phyloP scores from a whole-genome alignment of 2,329 filamentous ascomycete genomes.

The Chrysosphaeria jannelii region DNA sequence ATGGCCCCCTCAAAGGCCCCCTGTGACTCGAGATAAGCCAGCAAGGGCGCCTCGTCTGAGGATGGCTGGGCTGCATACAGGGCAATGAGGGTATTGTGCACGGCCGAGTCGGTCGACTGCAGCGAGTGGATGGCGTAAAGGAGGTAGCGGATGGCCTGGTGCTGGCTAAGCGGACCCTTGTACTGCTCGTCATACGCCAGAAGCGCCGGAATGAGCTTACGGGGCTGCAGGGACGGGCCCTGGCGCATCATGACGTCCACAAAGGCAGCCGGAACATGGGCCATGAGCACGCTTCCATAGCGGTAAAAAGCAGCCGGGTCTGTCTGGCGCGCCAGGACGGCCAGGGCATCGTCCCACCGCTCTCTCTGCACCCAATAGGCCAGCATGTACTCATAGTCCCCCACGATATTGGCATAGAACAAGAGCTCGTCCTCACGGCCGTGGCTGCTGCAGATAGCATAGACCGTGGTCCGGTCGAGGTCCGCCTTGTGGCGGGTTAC shows the following conservation, averaged over 20 bases:
- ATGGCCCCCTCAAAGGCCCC: conserved; percentile 34
- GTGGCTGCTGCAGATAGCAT: conserved; percentile 88
- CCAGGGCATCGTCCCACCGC: conserved; percentile 62
- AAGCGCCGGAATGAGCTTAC: conserved; percentile 72
- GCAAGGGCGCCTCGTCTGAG: conserved; percentile 54
- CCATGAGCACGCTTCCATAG: conserved; percentile 92
- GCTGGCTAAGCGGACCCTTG: conserved; percentile 35
- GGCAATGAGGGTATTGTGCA: conserved; percentile 90
- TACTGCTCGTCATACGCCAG: conserved; percentile 74
- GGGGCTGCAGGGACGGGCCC: conserved; percentile 46
- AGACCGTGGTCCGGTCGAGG: conserved; percentile 70
- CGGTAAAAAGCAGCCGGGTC: conserved; percentile 85
- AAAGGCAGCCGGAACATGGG: conserved; percentile 52
- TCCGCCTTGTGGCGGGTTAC: conserved; percentile 59
- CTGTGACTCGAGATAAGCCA: conserved; percentile 75
- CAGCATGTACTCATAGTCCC: conserved; percentile 83
- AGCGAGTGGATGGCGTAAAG: conserved; percentile 78
- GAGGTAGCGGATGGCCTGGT: conserved; percentile 82
- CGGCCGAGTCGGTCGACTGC: conserved; percentile 49
- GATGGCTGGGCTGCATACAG: conserved; percentile 75
- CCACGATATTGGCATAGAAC: conserved; percentile 63
- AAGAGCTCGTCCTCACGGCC: conserved; percentile 79
- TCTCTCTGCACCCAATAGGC: conserved; percentile 95
- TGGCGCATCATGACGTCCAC: conserved; percentile 95
- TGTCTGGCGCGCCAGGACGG: conserved; percentile 75